These are phyloP conservation scores for Ceratocystis cubensis DNA, from an alignment of 2,329 filamentous ascomycete species.

Conservation along the genomic window DNA sequence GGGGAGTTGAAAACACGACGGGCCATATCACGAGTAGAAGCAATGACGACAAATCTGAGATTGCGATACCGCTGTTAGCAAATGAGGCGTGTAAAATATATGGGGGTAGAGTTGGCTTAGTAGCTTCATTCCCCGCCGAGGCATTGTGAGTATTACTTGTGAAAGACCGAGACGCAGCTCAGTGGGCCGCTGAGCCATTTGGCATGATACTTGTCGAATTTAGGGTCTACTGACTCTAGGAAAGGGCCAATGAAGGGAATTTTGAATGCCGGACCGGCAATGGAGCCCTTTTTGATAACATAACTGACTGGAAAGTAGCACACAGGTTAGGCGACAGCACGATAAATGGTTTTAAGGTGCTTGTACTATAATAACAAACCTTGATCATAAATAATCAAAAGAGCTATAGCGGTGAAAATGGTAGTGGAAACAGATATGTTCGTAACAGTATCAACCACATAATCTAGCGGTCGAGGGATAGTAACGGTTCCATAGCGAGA, in stretches of 20 bases:
- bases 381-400: conserved; percentile 78
- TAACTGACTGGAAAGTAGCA: conserved; percentile 50
- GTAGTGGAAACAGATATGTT: conserved; percentile 30
- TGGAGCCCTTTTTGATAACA: conserved; percentile 59
- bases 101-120: not conserved
- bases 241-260: conserved; percentile 91
- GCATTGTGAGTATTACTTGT: conserved; percentile 54
- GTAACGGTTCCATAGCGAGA: conserved; percentile 39
- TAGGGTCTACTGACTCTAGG: conserved; percentile 78
- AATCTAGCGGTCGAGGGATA: conserved; percentile 44
- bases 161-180: conserved; percentile 96
- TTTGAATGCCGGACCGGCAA: conserved; percentile 63
- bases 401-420: conserved; percentile 54
- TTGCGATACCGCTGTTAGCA: not conserved
- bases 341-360: too few relatives aligned
- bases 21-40: conserved; percentile 85
- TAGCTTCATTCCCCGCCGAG: too few relatives aligned
- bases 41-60: conserved; percentile 84
- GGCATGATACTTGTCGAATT: conserved; percentile 77
- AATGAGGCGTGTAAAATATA: not conserved
- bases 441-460: conserved; percentile 42
- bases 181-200: conserved; percentile 88
- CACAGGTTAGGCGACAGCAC: not conserved
- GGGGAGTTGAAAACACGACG: conserved; percentile 97
- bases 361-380: conserved; percentile 41